Evolutionary conservation across 495 filamentous ascomycete genomes (phyloP), one percentile per base, ranked within the genome.

Genomic region (Podospora bellae-mahoneyi): DNA sequence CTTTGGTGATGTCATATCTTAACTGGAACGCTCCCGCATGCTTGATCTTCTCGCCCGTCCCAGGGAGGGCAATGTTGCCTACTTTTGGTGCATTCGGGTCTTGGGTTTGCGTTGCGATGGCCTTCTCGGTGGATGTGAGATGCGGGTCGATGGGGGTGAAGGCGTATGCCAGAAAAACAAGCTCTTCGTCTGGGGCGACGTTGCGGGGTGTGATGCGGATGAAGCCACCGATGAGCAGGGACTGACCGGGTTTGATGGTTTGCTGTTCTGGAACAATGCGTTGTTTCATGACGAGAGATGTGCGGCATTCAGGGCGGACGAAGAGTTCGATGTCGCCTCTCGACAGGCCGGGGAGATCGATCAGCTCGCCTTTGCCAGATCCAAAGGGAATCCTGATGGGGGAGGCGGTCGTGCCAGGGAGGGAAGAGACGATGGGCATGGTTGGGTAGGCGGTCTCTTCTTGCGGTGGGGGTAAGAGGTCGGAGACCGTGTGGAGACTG

Each of bases 381-480:
- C 93, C 93, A 73, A 94, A 98, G 7, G 92, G 89, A 60, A 97
- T 84, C 20, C 95, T 88, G 71, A 99, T 97, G 0, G 95, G 95
- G 0, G 92, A 94, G 2, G 93, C 95, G 0, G 95, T 99, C 0
- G 95, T 99, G 1, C 95, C 95, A 1, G 95, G 92, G 23, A 99
- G 81, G 9, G 91, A 83, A 1, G 93, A 97, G 20, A 97, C 87
- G 10, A 93, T 75, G 2, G 94, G 94, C 84, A 97, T 91, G 3
- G 83, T 81, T 23, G 94, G 94, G 73, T 86, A 96, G 5, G 87
- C 76, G 6, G 84, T 88, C 70, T 96, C 92, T 23, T 79, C 82
- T 67, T 84, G 91, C 16, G 88, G 81, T 5, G 93, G 92, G 0
- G 93, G 93, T n/a, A 93, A 85, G 60, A 92, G 85, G 30, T 81